These are phyloP conservation scores for Exophiala phaeomuriformis DNA, from an alignment of 2,329 filamentous ascomycete genomes.

Conservation along the genomic window DNA sequence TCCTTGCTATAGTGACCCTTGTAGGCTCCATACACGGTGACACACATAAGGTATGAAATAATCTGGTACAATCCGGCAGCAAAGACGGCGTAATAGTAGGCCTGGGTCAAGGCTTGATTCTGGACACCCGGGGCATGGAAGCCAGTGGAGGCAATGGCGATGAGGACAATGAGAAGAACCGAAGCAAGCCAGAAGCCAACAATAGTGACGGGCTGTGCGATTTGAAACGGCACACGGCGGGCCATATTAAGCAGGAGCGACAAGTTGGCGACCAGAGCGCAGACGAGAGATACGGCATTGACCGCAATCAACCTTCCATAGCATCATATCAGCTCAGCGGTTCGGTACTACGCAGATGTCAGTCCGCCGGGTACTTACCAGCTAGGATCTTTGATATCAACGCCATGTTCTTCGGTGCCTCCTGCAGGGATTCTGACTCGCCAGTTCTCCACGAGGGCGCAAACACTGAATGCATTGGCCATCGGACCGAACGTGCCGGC, in stretches of 20 bases:
- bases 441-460: slow-evolving; percentile 52
- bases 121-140: slow-evolving; percentile 35
- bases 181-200: slow-evolving; percentile 52
- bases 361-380: slow-evolving; percentile 36
- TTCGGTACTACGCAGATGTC: too few relatives aligned
- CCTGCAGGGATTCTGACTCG: slow-evolving; percentile 45
- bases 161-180: slow-evolving; percentile 47
- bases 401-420: slow-evolving; percentile 39
- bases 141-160: slow-evolving; percentile 37
- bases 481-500: slow-evolving; percentile 51
- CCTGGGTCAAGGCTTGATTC: slow-evolving; percentile 46
- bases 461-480: slow-evolving; percentile 49
- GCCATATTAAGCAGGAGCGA: slow-evolving; percentile 55
- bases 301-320: slow-evolving; percentile 43
- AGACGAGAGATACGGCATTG: slow-evolving; percentile 50
- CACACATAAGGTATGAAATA: slow-evolving; percentile 47
- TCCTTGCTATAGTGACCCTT: slow-evolving; percentile 49
- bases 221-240: slow-evolving; percentile 45
- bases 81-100: slow-evolving; percentile 55
- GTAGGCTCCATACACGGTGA: slow-evolving; percentile 51
- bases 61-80: slow-evolving; percentile 52
- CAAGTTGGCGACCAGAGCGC: slow-evolving; percentile 49
- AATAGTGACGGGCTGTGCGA: slow-evolving; percentile 55
- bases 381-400: slow-evolving; percentile 46
- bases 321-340: not conserved